Conservation (phyloP, 2,329 filamentous ascomycete genomes). For the Biscogniauxia marginata region DNA sequence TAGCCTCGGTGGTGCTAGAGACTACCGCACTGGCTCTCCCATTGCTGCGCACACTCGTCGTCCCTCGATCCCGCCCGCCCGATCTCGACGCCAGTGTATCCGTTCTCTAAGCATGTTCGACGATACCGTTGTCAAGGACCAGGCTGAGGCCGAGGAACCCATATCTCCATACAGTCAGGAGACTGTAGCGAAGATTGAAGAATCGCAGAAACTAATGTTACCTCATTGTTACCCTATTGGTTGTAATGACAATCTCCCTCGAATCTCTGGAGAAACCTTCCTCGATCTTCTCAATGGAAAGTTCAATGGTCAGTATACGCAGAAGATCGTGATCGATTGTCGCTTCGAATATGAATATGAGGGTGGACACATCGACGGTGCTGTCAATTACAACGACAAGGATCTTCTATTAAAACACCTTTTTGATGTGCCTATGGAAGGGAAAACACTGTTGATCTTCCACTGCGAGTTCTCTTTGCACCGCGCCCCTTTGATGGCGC, state of each 20-base stretch:
- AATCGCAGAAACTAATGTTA: constrained; percentile 68
- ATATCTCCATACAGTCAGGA: constrained; percentile 58
- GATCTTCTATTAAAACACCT: constrained; percentile 78
- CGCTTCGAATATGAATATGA: constrained; percentile 99
- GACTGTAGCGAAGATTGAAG: constrained; percentile 82
- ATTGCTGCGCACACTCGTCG: constrained; percentile 70
- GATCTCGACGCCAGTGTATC: constrained; percentile 84
- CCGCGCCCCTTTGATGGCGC: constrained; percentile 93
- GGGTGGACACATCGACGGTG: constrained; percentile 89
- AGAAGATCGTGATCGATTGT: constrained; percentile 89
- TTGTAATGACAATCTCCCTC: constrained; percentile 80
- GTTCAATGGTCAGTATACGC: constrained; percentile 72
- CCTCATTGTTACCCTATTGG: constrained; percentile 83
- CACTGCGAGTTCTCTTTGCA: constrained; percentile 99
- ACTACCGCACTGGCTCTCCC: constrained; percentile 72
- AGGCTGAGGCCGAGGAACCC: constrained; percentile 62
- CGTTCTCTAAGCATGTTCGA: constrained; percentile 98
- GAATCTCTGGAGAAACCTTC: constrained; percentile 80
- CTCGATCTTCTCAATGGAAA: constrained; percentile 85
- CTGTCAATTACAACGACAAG: constrained; percentile 96
- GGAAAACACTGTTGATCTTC: constrained; percentile 81
- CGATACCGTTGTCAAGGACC: constrained; percentile 81
- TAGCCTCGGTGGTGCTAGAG: constrained; percentile 49
- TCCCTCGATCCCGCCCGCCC: constrained; percentile 66
- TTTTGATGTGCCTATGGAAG: constrained; percentile 65